These are phyloP conservation scores for Penicillium italicum DNA, from an alignment of 2,329 filamentous ascomycete genomes.

Conservation along the genomic window DNA sequence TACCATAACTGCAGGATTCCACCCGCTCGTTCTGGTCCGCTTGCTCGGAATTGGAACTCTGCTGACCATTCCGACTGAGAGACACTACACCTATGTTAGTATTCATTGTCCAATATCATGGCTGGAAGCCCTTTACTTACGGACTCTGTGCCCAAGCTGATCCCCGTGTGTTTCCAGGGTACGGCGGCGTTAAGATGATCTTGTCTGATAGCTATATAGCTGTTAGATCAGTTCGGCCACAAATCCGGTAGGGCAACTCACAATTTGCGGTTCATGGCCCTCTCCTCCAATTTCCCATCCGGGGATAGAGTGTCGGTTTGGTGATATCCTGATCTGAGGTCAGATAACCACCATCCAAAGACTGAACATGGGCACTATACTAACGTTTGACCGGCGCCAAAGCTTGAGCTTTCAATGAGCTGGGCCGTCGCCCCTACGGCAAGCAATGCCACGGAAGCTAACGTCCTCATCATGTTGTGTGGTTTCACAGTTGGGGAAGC, in stretches of 20 bases:
- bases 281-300: constrained; percentile 56
- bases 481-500: constrained; percentile 1
- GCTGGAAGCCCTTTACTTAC: constrained; percentile 29
- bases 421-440: constrained; percentile 57
- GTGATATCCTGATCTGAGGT: constrained; percentile 56
- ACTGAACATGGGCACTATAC: constrained; percentile 10
- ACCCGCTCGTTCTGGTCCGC: constrained; percentile 76
- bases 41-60: constrained; percentile 83
- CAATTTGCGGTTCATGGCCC: constrained; percentile 54
- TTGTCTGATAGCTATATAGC: constrained; percentile 69
- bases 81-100: constrained; percentile 31
- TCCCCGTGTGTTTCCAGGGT: constrained; percentile 79
- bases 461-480: constrained; percentile 39
- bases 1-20: constrained; percentile 97
- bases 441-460: constrained; percentile 43
- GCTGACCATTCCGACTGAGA: constrained; percentile 68
- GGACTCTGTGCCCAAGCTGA: constrained; percentile 71
- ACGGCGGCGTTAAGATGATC: constrained; percentile 83
- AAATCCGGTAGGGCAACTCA: constrained; percentile 21
- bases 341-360: constrained; percentile 4
- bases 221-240: constrained; percentile 12
- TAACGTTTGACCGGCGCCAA: constrained; percentile 67
- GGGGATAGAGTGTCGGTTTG: constrained; percentile 48
- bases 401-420: constrained; percentile 70
- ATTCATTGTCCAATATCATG: neutral